Conservation (phyloP, 2,329 filamentous ascomycete species). For the Sclerotinia borealis region DNA sequence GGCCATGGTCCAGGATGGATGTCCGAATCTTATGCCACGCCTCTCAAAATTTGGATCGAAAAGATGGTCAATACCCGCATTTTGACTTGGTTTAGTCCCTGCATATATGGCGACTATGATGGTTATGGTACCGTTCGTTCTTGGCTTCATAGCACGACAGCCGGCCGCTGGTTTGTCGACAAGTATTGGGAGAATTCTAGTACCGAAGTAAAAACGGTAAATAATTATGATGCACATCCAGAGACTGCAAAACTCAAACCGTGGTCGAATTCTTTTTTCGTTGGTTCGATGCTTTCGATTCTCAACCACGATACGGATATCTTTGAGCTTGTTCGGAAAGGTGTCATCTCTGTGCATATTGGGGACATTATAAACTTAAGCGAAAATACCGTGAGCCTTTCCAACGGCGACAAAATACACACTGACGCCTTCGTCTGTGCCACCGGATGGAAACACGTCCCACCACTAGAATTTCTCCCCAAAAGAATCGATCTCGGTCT, state of each 20-base stretch:
- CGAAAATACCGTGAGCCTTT: constrained; percentile 43
- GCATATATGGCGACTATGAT: constrained; percentile 61
- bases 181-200: constrained; percentile 53
- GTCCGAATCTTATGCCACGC: constrained; percentile 56
- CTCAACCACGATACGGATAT: constrained; percentile 54
- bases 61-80: constrained; percentile 61
- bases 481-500: constrained; percentile 44
- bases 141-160: constrained; percentile 51
- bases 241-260: constrained; percentile 49
- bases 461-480: constrained; percentile 47
- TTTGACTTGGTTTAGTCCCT: constrained; percentile 69
- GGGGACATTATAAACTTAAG: constrained; percentile 45
- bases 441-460: constrained; percentile 53
- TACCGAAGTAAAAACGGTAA: constrained; percentile 48
- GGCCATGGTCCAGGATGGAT: constrained; percentile 57
- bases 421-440: constrained; percentile 49
- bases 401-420: constrained; percentile 41
- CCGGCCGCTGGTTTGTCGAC: constrained; percentile 51
- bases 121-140: constrained; percentile 49
- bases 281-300: constrained; percentile 50
- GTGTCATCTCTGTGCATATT: constrained; percentile 47
- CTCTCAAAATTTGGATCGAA: constrained; percentile 62
- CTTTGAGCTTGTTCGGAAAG: constrained; percentile 48
- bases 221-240: constrained; percentile 47
- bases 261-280: constrained; percentile 46